Conservation (phyloP, 768 basidiomycete species). For the Xerocomellus amylosporus region DNA sequence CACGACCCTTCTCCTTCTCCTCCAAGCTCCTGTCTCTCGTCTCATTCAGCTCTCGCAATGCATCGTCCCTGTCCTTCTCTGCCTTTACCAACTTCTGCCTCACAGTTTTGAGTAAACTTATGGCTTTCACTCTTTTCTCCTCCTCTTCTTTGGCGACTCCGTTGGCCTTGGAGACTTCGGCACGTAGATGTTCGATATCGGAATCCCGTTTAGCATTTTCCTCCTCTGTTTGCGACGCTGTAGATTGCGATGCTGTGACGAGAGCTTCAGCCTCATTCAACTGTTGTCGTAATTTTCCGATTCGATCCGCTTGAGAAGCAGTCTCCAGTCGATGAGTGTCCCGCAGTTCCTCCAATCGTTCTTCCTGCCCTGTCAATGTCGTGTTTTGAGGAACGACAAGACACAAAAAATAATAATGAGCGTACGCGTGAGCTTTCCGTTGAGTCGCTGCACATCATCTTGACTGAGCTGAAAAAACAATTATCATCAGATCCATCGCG, state of each 20-base stretch:
- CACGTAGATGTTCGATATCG: slow-evolving; percentile 57
- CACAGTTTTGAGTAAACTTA: slow-evolving; percentile 91
- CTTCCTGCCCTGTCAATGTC: slow-evolving; percentile 66
- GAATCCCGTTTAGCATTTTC: slow-evolving; percentile 47
- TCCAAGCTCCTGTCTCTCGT: slow-evolving; percentile 53
- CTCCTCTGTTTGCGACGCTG: slow-evolving; percentile 48
- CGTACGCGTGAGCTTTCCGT: slow-evolving; percentile 70
- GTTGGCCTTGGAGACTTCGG: slow-evolving; percentile 62
- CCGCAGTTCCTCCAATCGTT: slow-evolving; percentile 77
- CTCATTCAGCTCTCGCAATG: slow-evolving; percentile 51
- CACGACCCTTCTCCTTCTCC: slow-evolving; percentile 43
- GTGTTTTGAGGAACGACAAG: slow-evolving; percentile 1
- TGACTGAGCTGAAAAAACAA: slow-evolving; percentile 50
- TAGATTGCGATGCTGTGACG: slow-evolving; percentile 53
- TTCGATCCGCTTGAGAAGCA: slow-evolving; percentile 71
- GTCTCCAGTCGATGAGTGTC: slow-evolving; percentile 82
- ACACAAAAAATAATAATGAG: background rate
- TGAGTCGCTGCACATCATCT: slow-evolving; percentile 77
- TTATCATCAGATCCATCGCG: background rate
- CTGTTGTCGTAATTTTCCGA: slow-evolving; percentile 67
- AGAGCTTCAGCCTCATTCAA: slow-evolving; percentile 69
- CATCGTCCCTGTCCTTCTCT: slow-evolving; percentile 90
- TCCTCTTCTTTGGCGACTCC: slow-evolving; percentile 85
- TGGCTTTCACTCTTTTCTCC: slow-evolving; percentile 93
- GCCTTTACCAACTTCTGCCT: slow-evolving; percentile 94